Conservation (phyloP, 441 rosid genomes). For the Lepidium campestre region DNA sequence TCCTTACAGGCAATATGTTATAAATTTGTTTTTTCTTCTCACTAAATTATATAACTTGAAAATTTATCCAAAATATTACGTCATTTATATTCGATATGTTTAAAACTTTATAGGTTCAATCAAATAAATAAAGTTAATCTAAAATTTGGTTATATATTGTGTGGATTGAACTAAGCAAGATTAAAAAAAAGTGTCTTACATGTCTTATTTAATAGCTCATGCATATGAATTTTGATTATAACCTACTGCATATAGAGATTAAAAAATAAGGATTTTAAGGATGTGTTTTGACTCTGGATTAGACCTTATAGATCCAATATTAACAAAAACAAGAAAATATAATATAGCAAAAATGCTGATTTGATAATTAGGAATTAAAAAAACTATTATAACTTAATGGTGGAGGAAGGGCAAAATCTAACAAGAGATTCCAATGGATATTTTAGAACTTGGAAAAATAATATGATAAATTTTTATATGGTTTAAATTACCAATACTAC, state of each 20-base stretch:
- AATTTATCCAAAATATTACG: background rate
- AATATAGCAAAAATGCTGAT: background rate
- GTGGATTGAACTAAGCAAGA: too few species aligned
- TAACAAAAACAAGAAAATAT: too few species aligned
- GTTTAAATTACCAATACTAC: background rate
- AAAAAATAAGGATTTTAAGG: too few species aligned
- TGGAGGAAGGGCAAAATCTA: background rate
- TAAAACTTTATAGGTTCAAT: too few species aligned
- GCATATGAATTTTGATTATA: too few species aligned
- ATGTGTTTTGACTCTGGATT: too few species aligned
- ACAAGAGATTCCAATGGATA: background rate
- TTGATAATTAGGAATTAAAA: background rate
- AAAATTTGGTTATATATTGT: too few species aligned
- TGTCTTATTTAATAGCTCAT: too few species aligned
- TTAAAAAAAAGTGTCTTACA: too few species aligned
- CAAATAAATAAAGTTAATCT: too few species aligned
- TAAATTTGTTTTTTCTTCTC: background rate
- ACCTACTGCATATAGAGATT: too few species aligned
- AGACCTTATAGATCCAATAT: too few species aligned
- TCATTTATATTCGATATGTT: background rate
- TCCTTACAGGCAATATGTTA: background rate
- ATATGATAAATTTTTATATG: background rate
- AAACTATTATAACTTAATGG: background rate
- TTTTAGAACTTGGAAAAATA: background rate
- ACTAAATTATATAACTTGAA: background rate